Percentiles rank a stretch among this genome's conserved stretches.
These are phyloP conservation scores for Gymnopilus junonius DNA, from an alignment of 768 basidiomycete species.

Conservation along the genomic window DNA sequence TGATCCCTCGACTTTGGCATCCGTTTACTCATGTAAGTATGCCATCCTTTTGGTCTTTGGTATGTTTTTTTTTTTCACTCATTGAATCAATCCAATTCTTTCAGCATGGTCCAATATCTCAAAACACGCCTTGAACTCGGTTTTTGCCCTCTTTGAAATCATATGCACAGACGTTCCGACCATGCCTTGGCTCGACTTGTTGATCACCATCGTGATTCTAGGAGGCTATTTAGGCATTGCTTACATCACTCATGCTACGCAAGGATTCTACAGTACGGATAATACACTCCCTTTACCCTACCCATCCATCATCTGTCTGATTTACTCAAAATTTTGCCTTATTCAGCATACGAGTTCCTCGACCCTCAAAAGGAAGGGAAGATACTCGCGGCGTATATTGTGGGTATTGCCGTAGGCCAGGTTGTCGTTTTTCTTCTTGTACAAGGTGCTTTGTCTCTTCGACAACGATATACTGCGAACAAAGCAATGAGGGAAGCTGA, in stretches of 20 bases:
- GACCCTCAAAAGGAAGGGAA: conserved; percentile 50
- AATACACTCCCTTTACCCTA: conserved; percentile 13
- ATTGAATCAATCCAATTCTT: too few species aligned
- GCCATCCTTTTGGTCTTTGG: not conserved
- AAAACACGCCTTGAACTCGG: conserved; percentile 60
- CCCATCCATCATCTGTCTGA: not conserved
- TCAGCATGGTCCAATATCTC: conserved; percentile 67
- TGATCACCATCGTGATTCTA: conserved; percentile 52
- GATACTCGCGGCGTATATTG: conserved; percentile 60
- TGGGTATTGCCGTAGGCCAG: conserved; percentile 59
- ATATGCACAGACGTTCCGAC: conserved; percentile 53
- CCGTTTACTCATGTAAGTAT: conserved; percentile 41
- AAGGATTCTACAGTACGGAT: conserved; percentile 69
- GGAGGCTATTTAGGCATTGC: conserved; percentile 64
- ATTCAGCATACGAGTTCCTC: conserved; percentile 64
- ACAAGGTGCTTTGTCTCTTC: conserved; percentile 40
- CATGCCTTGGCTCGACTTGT: conserved; percentile 54
- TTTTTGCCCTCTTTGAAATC: conserved; percentile 62
- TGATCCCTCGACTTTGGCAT: conserved; percentile 44
- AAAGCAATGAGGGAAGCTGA: not conserved
- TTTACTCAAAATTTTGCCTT: not conserved
- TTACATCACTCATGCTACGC: conserved; percentile 62
- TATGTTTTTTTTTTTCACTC: too few species aligned
- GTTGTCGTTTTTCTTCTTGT: conserved; percentile 56
- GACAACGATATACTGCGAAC: conserved; percentile 21